phyloP scores from a whole-genome alignment of 2,329 filamentous ascomycete species.

The Botrytis porri region DNA sequence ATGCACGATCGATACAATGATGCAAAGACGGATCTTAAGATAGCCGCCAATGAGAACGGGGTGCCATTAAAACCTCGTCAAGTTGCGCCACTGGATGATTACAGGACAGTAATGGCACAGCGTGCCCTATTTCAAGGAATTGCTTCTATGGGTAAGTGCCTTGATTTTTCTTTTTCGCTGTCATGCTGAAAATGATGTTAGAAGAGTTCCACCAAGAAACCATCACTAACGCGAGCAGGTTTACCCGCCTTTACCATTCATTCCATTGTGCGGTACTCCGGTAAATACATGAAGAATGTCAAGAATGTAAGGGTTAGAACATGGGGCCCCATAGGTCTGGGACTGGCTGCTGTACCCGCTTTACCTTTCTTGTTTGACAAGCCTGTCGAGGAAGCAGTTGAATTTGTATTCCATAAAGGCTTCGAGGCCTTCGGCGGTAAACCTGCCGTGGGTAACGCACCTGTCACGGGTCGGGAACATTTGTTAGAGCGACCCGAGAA shows the following conservation, averaged over 20 bases:
- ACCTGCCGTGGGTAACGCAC: constrained; percentile 53
- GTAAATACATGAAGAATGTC: constrained; percentile 75
- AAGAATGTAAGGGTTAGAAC: constrained; percentile 76
- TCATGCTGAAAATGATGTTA: background rate
- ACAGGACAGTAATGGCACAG: constrained; percentile 85
- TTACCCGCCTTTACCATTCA: constrained; percentile 35
- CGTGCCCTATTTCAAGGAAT: constrained; percentile 85
- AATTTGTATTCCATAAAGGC: constrained; percentile 82
- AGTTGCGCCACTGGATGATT: constrained; percentile 80
- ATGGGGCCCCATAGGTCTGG: constrained; percentile 87
- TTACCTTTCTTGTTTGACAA: constrained; percentile 84
- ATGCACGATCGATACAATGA: constrained; percentile 36
- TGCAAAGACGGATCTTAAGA: constrained; percentile 29
- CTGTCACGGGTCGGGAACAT: constrained; percentile 52
- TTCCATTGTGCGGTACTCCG: constrained; percentile 85
- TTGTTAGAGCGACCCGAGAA: constrained; percentile 38
- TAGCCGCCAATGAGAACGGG: constrained; percentile 20
- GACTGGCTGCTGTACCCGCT: constrained; percentile 74
- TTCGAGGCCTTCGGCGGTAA: constrained; percentile 71
- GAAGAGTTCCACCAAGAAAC: background rate
- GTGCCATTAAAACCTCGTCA: constrained; percentile 39
- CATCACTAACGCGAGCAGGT: constrained; percentile 9
- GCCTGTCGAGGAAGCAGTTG: constrained; percentile 87
- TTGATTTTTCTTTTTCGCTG: constrained; percentile 60
- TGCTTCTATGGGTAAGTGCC: constrained; percentile 77